Percentiles rank a stretch among this genome's conserved stretches.
Evolutionary conservation across 176 grass and related monocot genomes (phyloP).

Genomic region (Hordeum marinum): DNA sequence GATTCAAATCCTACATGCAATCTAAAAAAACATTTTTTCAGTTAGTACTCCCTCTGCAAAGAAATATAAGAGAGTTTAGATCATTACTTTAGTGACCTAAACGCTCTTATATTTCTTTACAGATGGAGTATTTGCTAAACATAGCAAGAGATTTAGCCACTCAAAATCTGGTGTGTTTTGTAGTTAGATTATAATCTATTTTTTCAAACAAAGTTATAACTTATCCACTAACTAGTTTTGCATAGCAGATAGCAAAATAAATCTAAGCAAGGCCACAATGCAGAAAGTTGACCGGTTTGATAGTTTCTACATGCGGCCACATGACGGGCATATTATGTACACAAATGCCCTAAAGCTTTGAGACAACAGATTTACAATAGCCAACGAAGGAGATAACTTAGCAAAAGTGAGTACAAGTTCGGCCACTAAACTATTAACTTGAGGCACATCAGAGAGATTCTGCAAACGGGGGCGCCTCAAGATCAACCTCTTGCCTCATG

Average conservation of each 20-base stretch:
- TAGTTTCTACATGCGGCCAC: background rate
- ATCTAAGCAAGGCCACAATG: background rate
- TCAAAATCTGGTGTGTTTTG: background rate
- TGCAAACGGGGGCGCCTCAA: constrained; percentile 68
- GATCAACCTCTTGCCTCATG: constrained; percentile 85
- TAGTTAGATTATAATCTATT: background rate
- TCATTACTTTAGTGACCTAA: no score
- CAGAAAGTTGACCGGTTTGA: background rate
- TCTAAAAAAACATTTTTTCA: no score
- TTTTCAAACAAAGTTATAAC: background rate
- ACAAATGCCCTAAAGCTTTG: background rate
- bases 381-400: background rate
- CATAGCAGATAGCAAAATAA: background rate
- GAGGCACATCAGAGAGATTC: constrained; percentile 48
- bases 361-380: constrained; percentile 2
- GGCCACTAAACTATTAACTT: background rate
- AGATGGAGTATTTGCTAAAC: no score
- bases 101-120: no score
- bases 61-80: no score
- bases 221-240: background rate
- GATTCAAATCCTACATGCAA: no score
- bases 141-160: no score
- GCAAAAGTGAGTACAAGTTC: background rate
- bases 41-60: no score
- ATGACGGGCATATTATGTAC: constrained; percentile 7